Base-by-base conservation (phyloP, 2,329 filamentous ascomycete species). In the Balansia obtecta region DNA sequence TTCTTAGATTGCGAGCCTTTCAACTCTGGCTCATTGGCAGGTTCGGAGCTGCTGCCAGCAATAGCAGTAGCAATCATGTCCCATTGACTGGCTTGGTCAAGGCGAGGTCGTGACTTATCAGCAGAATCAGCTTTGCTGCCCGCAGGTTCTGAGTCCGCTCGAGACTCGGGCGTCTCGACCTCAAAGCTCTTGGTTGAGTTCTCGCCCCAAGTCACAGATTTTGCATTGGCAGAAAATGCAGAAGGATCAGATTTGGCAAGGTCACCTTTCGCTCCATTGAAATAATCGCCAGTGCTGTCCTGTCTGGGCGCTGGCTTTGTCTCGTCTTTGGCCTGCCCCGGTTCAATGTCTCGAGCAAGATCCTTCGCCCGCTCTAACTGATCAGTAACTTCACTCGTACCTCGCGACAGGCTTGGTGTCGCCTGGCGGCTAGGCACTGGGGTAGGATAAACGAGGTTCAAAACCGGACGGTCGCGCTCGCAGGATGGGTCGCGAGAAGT, bases 151-250 rank as follows among this genome's bases (percentile, higher is more conserved):
- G 54, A 53, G 45, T 64, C 60, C 48, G 58, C 65, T 54, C 60
- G 65, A n/a, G 58, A 58, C 43, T 77, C 76, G 7, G 80, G 76
- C 48, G 75, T 82, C 52, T 79, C 77, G 11, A 77, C 71, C 46
- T 82, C 77, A 53, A 80, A 85, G 52, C 79, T 76, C 60, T 83
- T 79, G 4, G 76, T 83, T 59, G 81, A 72, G 54, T 82, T 82
- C 53, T 81, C 70, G 11, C 79, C 82, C 81, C 80, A 85, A 12
- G 73, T 80, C 4, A 85, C 81, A 41, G 68, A 73, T 56, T 82
- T 83, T 7, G 76, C 70, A 7, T 68, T 67, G 33, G 71, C 68
- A 2, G 56, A 50, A 11, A 49, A 30, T 15, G 39, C 42, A 20
- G 52, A 53, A 13, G 52, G 22, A n/a, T 43, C 43, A 1, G 49